Conservation (phyloP, 2,329 filamentous ascomycete species). For the Exophiala aquamarina region DNA sequence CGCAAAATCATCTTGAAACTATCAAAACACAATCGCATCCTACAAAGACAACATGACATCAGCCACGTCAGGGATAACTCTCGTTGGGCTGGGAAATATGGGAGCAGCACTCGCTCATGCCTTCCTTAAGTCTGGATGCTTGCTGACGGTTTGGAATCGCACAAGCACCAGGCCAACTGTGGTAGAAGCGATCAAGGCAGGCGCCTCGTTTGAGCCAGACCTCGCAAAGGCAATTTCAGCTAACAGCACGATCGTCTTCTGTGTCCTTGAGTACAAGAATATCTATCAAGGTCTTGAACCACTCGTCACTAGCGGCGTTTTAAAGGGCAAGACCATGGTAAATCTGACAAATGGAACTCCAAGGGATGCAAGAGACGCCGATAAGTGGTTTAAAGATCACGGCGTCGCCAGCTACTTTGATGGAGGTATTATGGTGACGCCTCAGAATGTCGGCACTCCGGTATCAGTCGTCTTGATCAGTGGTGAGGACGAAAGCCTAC, state of each 20-base stretch:
- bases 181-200: neutral
- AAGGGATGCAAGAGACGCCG: neutral
- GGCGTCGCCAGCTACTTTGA: neutral
- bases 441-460: neutral
- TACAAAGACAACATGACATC: neutral
- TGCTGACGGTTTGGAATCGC: neutral
- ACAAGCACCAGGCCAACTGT: neutral
- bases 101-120: neutral
- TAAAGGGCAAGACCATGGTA: neutral
- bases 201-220: neutral
- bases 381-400: neutral
- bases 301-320: neutral
- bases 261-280: neutral
- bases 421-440: constrained; percentile 4
- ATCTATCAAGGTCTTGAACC: neutral
- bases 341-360: constrained; percentile 1
- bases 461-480: neutral
- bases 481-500: neutral
- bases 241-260: neutral
- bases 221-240: neutral
- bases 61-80: neutral
- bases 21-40: no score
- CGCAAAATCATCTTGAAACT: no score
- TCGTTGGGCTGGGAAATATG: neutral
- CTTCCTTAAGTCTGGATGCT: neutral